phyloP scores from a whole-genome alignment of 805 yeast genomes.

The Naumovozyma castellii region DNA sequence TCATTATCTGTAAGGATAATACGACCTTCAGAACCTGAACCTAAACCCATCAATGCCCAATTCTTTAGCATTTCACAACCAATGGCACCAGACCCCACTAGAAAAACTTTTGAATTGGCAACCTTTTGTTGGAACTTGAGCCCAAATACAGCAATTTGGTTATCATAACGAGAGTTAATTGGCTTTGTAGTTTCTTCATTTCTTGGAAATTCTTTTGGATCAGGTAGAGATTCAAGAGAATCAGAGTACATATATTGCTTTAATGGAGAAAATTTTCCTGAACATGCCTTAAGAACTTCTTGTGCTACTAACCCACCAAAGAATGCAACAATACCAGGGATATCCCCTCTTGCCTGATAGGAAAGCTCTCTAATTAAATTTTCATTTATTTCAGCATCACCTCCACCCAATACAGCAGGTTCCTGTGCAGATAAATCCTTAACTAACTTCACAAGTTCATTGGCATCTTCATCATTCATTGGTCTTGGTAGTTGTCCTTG shows the following conservation, averaged over 20 bases:
- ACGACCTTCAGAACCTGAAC: constrained; percentile 81
- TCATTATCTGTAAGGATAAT: constrained; percentile 88
- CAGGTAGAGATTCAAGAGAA: constrained; percentile 84
- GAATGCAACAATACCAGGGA: constrained; percentile 82
- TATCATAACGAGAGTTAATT: constrained; percentile 74
- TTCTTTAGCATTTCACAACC: constrained; percentile 98
- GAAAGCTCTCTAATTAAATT: constrained; percentile 62
- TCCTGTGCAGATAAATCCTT: constrained; percentile 47
- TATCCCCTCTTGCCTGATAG: constrained; percentile 82
- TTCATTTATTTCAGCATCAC: constrained; percentile 46
- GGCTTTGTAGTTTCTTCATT: constrained; percentile 67
- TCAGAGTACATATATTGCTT: constrained; percentile 91
- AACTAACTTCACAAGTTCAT: constrained; percentile 50
- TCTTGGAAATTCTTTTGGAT: constrained; percentile 46
- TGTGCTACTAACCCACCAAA: constrained; percentile 94
- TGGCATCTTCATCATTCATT: constrained; percentile 63
- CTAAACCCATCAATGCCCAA: constrained; percentile 96
- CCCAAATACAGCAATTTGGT: constrained; percentile 94
- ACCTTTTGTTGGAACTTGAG: constrained; percentile 60
- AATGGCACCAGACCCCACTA: constrained; percentile 97
- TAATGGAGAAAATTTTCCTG: constrained; percentile 91
- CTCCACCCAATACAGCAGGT: constrained; percentile 46
- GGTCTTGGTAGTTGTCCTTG: constrained; percentile 68
- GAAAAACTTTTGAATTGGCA: constrained; percentile 70
- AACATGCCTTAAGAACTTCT: constrained; percentile 89